A percentile compares a stretch with the other conserved stretches of the same genome.
These are phyloP conservation scores for Nemophila menziesii DNA, from an alignment of 257 asterid genomes.

Conservation along the genomic window DNA sequence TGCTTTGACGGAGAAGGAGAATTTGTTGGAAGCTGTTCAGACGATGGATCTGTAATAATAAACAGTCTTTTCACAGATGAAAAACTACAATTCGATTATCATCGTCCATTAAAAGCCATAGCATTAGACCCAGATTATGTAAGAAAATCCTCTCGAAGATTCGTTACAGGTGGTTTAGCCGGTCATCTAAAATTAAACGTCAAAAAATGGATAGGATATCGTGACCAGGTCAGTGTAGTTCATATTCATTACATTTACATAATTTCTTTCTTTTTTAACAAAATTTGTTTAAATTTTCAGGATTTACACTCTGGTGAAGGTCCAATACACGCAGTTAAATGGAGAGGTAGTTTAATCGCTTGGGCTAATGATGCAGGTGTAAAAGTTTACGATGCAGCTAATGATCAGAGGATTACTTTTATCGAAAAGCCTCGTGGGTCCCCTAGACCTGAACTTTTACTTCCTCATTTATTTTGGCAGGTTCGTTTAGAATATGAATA, in stretches of 20 bases:
- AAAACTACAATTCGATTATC: slow-evolving; percentile 83
- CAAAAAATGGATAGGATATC: slow-evolving; percentile 92
- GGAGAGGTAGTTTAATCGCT: slow-evolving; percentile 88
- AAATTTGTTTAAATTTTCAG: slow-evolving; percentile 28
- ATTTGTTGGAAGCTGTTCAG: slow-evolving; percentile 98
- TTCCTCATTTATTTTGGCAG: slow-evolving; percentile 98
- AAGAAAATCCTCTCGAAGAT: slow-evolving; percentile 83
- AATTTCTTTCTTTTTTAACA: slow-evolving; percentile 8
- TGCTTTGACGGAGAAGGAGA: slow-evolving; percentile 93
- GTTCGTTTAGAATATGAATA: slow-evolving; percentile 27
- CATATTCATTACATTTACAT: slow-evolving; percentile 15
- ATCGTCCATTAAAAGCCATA: slow-evolving; percentile 92
- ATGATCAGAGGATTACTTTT: slow-evolving; percentile 81
- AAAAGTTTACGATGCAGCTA: slow-evolving; percentile 93
- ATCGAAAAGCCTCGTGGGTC: slow-evolving; percentile 93
- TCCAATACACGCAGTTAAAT: slow-evolving; percentile 89
- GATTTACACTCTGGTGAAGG: slow-evolving; percentile 98
- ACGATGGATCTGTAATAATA: slow-evolving; percentile 91
- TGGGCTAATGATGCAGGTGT: slow-evolving; percentile 99
- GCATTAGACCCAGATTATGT: slow-evolving; percentile 93
- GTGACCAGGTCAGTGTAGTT: slow-evolving; percentile 89
- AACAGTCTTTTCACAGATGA: slow-evolving; percentile 86
- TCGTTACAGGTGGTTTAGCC: slow-evolving; percentile 95
- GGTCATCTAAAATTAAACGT: slow-evolving; percentile 73
- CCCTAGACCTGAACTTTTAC: slow-evolving; percentile 89